These are phyloP conservation scores for Aspergillus leporis DNA, from an alignment of 495 filamentous ascomycete genomes.

Conservation along the genomic window DNA sequence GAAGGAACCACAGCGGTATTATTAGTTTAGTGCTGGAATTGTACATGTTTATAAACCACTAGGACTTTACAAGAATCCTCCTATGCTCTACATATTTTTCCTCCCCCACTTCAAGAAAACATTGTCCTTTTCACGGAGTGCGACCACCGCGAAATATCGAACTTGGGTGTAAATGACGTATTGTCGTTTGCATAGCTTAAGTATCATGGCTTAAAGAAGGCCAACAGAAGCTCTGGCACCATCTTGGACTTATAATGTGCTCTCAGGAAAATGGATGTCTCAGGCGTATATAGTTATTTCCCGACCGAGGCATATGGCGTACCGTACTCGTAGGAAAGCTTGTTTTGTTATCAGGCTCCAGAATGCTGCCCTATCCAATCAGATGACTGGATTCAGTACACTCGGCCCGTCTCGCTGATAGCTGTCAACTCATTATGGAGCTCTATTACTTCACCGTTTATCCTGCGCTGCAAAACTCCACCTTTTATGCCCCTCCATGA, in stretches of 20 bases:
- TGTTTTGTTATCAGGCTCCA: neutral
- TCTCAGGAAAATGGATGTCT: neutral
- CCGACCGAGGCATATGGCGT: neutral
- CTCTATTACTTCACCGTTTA: constrained; percentile 3
- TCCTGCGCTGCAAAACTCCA: neutral
- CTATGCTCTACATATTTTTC: too few relatives aligned
- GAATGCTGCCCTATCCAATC: constrained; percentile 1
- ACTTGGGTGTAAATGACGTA: too few relatives aligned
- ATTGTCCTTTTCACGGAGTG: too few relatives aligned
- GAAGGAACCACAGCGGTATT: too few relatives aligned
- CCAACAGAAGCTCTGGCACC: neutral
- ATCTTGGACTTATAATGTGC: neutral
- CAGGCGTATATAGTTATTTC: neutral
- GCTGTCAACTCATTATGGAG: constrained; percentile 1
- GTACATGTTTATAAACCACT: too few relatives aligned
- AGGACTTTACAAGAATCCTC: too few relatives aligned
- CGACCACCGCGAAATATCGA: too few relatives aligned
- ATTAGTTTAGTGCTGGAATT: too few relatives aligned
- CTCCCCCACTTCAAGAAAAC: too few relatives aligned
- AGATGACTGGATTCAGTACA: neutral
- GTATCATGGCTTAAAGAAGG: neutral
- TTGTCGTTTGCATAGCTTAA: too few relatives aligned
- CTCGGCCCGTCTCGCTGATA: neutral
- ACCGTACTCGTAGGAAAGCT: constrained; percentile 5
- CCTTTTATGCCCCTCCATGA: neutral